phyloP scores from a whole-genome alignment of 2,329 filamentous ascomycete species.

The Apiospora malaysiana region DNA sequence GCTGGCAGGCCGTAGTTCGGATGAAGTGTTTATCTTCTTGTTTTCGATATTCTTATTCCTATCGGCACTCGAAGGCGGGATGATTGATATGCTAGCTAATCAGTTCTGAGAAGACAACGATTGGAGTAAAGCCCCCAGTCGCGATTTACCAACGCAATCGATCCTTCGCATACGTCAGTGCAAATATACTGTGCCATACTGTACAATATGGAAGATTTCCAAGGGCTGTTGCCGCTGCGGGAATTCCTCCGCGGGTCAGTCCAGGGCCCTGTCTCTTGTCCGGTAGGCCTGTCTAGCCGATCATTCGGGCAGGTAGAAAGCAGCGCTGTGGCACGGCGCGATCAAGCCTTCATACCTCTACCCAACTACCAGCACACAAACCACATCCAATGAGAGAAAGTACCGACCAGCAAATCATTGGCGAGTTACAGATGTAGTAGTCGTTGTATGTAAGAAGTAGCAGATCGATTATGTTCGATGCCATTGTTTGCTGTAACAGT shows the following conservation, averaged over 20 bases:
- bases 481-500: not conserved
- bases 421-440: slow-evolving; percentile 1
- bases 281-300: not conserved
- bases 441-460: not conserved
- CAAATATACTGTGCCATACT: not conserved
- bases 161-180: not conserved
- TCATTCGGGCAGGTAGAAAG: not conserved
- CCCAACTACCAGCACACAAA: not conserved
- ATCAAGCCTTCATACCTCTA: not conserved
- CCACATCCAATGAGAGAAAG: not conserved
- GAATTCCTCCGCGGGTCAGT: slow-evolving; percentile 12
- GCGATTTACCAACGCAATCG: not conserved
- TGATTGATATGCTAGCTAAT: not conserved
- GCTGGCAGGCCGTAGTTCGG: not conserved
- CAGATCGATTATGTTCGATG: not conserved
- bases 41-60: not conserved
- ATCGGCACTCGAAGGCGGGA: not conserved
- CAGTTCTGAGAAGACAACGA: too few species aligned
- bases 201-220: not conserved
- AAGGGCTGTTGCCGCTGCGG: not conserved
- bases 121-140: not conserved
- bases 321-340: not conserved
- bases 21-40: not conserved
- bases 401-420: not conserved
- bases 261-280: not conserved